Evolutionary conservation across 2,329 filamentous ascomycete genomes (phyloP).

Genomic region (Stagonosporopsis rhizophila): DNA sequence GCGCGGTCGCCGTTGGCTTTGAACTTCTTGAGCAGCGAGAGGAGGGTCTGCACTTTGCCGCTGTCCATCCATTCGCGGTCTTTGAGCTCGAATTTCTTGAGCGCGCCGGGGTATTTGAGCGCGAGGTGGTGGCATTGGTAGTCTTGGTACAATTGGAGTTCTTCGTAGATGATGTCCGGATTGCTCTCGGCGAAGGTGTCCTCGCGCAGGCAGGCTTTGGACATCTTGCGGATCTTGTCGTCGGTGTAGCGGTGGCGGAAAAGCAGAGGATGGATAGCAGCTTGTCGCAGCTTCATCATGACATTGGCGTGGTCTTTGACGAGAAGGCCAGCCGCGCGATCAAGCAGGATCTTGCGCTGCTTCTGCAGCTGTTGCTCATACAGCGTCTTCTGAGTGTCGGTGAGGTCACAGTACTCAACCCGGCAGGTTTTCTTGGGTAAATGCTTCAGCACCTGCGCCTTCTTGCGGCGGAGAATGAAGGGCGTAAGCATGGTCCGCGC

Average conservation of each 20-base stretch:
- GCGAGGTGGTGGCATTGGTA: conserved; percentile 68
- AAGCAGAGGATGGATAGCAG: conserved; percentile 88
- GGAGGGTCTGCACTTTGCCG: conserved; percentile 85
- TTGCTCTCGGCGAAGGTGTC: conserved; percentile 62
- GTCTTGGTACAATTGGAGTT: conserved; percentile 64
- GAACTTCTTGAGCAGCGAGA: conserved; percentile 76
- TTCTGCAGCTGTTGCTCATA: conserved; percentile 74
- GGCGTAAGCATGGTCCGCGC: conserved; percentile 93
- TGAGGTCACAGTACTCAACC: conserved; percentile 83
- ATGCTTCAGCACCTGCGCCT: conserved; percentile 84
- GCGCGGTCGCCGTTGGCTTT: conserved; percentile 82
- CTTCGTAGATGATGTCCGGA: conserved; percentile 61
- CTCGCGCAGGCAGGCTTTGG: conserved; percentile 75
- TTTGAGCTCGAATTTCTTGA: conserved; percentile 65
- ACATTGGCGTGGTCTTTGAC: conserved; percentile 60
- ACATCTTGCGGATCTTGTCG: conserved; percentile 76
- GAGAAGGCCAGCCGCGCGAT: conserved; percentile 64
- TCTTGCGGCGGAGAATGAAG: conserved; percentile 92
- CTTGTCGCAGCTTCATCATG: conserved; percentile 90
- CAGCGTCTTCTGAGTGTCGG: conserved; percentile 71
- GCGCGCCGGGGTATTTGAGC: conserved; percentile 56
- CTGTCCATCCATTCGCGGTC: conserved; percentile 72
- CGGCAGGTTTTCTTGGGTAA: conserved; percentile 80
- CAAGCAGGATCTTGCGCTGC: conserved; percentile 66
- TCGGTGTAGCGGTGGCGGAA: conserved; percentile 84